Evolutionary conservation across 768 basidiomycete species (phyloP), one percentile per base, ranked within the genome.

Genomic region (Kwoniella bestiolae): DNA sequence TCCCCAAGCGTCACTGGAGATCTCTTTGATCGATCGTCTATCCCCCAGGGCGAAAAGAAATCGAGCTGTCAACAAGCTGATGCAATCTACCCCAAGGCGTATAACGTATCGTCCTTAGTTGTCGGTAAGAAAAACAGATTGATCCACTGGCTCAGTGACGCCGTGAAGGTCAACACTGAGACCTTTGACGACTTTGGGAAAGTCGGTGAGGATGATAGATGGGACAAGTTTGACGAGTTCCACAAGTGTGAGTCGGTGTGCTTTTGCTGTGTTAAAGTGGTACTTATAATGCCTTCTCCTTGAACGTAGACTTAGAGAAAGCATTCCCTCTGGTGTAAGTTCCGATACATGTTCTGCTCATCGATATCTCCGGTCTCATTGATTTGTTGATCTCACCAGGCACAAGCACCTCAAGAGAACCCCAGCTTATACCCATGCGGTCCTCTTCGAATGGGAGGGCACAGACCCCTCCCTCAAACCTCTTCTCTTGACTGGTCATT

Each of bases 391-490:
- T 3, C 18, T 45, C 44, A 6, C 23, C 70, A 90, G 89, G 6
- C 87, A 90, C 77, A 56, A 82, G 16, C 84, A 79, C 9, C 83
- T 91, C 45, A 73, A 82, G 28, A 82, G 88, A 58, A 87, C 86
- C 7, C 88, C 87, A 71, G 86, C 92, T 70, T 89, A 90, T 76
- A 89, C 87, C 0, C 89, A 88, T 69, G 90, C 86, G 0, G 82
- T 91, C n/a, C 77, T 91, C 12, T 90, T 86, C 76, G 85, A 86
- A 46, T 92, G 90, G 90, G 81, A 84, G 51, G 91, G 90, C 2
- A 83, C 85, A 2, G 84, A 90, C 69, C 62, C 74, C 11, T 80
- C 83, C 0, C 82, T 90, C 7, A 88, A 90, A 76, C 91, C 91
- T 0, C 69, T 91, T 18, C 81, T 92, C 9, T 79, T 77, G 25